phyloP scores from a whole-genome alignment of 139 green algal species.

The Picochlorum costavermella region DNA sequence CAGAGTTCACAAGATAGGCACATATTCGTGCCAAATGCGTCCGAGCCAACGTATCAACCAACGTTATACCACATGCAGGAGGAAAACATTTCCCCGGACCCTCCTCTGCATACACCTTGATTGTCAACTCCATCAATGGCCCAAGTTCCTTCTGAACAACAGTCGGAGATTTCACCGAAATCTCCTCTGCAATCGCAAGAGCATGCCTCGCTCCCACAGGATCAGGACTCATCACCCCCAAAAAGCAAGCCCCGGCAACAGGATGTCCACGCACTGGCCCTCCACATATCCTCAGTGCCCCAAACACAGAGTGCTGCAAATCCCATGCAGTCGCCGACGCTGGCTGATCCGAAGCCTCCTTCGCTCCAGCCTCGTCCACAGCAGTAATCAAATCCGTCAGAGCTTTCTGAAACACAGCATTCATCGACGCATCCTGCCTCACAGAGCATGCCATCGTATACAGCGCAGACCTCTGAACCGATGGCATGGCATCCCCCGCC shows the following conservation, averaged over 20 bases:
- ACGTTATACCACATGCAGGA: slow-evolving; percentile 27
- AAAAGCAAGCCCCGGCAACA: slow-evolving; percentile 15
- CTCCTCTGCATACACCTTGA: slow-evolving; percentile 22
- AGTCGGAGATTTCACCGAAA: slow-evolving; percentile 22
- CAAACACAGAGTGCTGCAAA: slow-evolving; percentile 33
- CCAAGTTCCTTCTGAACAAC: slow-evolving; percentile 22
- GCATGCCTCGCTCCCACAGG: slow-evolving; percentile 57
- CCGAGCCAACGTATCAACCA: slow-evolving; percentile 55
- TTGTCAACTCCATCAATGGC: slow-evolving; percentile 12
- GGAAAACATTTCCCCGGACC: background rate
- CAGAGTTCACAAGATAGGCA: slow-evolving; percentile 52
- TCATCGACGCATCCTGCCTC: slow-evolving; percentile 3
- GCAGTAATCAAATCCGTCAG: slow-evolving; percentile 17
- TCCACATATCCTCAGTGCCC: slow-evolving; percentile 9
- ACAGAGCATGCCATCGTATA: slow-evolving; percentile 16
- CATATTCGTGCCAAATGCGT: slow-evolving; percentile 66
- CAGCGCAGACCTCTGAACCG: slow-evolving; percentile 3
- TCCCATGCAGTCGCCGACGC: slow-evolving; percentile 17
- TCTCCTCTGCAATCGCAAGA: slow-evolving; percentile 47
- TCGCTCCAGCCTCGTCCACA: slow-evolving; percentile 15
- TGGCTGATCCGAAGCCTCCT: background rate
- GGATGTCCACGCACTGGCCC: slow-evolving; percentile 2
- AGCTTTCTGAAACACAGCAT: slow-evolving; percentile 11
- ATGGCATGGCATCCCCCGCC: background rate
- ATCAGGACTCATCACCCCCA: slow-evolving; percentile 46